phyloP scores from a whole-genome alignment of 371 early-diverging fungal genomes.

The Mortierella sp. region DNA sequence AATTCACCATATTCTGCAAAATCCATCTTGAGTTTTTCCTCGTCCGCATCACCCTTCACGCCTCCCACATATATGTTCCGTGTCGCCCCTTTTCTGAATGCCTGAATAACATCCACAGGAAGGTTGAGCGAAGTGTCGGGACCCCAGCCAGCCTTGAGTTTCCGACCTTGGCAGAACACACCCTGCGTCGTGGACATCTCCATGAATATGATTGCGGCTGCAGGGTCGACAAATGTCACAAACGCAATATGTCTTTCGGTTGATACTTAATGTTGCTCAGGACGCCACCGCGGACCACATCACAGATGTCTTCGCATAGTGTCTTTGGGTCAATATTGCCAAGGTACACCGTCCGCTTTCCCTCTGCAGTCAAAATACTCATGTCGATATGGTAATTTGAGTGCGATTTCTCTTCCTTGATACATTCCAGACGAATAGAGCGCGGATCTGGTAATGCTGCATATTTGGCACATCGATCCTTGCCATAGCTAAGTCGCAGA shows the following conservation, averaged over 20 bases:
- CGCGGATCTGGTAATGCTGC: slow-evolving; percentile 18
- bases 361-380: slow-evolving; percentile 16
- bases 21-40: slow-evolving; percentile 68
- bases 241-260: slow-evolving; percentile 83
- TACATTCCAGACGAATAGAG: slow-evolving; percentile 2
- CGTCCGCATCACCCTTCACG: slow-evolving; percentile 67
- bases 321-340: slow-evolving; percentile 79
- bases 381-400: background rate
- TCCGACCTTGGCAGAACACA: slow-evolving; percentile 72
- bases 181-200: slow-evolving; percentile 66
- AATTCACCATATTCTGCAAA: slow-evolving; percentile 80
- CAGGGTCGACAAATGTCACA: slow-evolving; percentile 82
- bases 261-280: slow-evolving; percentile 77
- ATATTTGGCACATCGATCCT: slow-evolving; percentile 75
- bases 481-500: slow-evolving; percentile 76
- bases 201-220: slow-evolving; percentile 68
- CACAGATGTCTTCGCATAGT: slow-evolving; percentile 82
- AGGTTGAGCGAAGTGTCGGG: slow-evolving; percentile 68
- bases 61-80: slow-evolving; percentile 85
- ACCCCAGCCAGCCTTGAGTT: slow-evolving; percentile 82
- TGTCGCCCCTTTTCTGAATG: slow-evolving; percentile 75
- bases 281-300: slow-evolving; percentile 84
- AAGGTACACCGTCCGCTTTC: slow-evolving; percentile 80
- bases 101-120: slow-evolving; percentile 62
- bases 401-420: no score